phyloP scores from a whole-genome alignment of 805 yeast species.

The Ogataea neopini region DNA sequence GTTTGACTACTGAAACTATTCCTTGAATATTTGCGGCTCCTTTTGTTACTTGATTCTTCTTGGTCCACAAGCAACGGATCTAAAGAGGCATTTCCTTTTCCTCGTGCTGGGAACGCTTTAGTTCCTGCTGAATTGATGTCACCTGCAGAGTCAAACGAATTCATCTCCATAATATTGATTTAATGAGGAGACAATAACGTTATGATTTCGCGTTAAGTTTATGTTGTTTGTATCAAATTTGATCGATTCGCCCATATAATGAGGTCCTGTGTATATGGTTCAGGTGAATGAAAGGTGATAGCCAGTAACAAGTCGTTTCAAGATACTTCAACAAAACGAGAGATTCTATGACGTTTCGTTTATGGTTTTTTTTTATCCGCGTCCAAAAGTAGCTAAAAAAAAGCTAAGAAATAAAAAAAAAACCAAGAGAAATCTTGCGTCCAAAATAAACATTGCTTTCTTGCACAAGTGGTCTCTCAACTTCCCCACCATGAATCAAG shows the following conservation, averaged over 20 bases:
- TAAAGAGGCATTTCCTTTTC: constrained; percentile 1
- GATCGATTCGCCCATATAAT: neutral
- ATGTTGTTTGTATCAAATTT: neutral
- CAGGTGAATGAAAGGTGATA: neutral
- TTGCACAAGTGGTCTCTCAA: too few relatives aligned
- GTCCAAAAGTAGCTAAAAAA: neutral
- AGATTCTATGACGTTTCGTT: neutral
- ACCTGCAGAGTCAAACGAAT: neutral
- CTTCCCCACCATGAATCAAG: neutral
- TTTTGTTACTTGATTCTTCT: constrained; percentile 1
- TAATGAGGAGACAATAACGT: neutral
- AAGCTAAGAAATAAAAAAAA: neutral
- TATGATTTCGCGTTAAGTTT: neutral
- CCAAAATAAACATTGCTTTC: too few relatives aligned
- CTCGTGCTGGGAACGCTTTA: neutral
- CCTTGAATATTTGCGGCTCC: constrained; percentile 4
- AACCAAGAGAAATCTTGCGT: too few relatives aligned
- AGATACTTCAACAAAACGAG: neutral
- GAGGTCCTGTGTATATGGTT: neutral
- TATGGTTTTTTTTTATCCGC: neutral
- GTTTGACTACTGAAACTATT: constrained; percentile 7
- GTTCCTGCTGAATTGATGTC: neutral
- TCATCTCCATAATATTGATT: constrained; percentile 3
- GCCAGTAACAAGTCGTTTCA: neutral
- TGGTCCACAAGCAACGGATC: constrained; percentile 6